These are phyloP conservation scores for Panicum virgatum DNA, from an alignment of 202 grass and related monocot genomes.

Conservation along the genomic window DNA sequence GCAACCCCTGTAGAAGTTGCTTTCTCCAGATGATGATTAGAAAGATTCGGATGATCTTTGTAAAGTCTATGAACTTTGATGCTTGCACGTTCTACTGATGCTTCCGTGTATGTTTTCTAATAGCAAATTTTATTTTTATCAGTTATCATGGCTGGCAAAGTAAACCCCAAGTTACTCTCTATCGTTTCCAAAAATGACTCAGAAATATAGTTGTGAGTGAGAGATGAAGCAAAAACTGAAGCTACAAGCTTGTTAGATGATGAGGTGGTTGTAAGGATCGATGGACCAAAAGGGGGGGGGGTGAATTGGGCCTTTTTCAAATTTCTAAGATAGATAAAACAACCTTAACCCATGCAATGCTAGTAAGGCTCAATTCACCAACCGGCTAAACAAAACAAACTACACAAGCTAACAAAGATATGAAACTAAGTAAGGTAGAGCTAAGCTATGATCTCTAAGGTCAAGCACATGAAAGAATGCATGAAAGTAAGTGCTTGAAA, in stretches of 20 bases:
- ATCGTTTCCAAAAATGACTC: slow-evolving; percentile 51
- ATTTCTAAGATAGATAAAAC: no score
- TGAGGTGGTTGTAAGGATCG: no score
- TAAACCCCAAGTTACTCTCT: slow-evolving; percentile 40
- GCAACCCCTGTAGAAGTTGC: slow-evolving; percentile 62
- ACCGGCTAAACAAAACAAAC: no score
- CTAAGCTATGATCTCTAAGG: no score
- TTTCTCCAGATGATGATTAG: slow-evolving; percentile 58
- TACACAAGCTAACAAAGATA: no score
- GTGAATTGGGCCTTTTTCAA: no score
- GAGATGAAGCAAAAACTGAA: slow-evolving; percentile 49
- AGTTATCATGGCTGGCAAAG: slow-evolving; percentile 54
- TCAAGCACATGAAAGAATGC: no score
- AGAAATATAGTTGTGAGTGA: slow-evolving; percentile 65
- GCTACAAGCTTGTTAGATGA: slow-evolving; percentile 46
- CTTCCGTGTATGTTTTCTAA: slow-evolving; percentile 29
- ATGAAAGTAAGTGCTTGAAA: no score
- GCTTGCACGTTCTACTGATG: not conserved
- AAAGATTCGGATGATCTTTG: slow-evolving; percentile 46
- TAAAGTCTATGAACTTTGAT: slow-evolving; percentile 40
- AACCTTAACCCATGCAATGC: no score
- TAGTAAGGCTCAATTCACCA: no score
- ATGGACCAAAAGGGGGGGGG: no score
- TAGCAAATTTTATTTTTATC: slow-evolving; percentile 16
- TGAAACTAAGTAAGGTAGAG: no score